Evolutionary conservation across 2,329 filamentous ascomycete species (phyloP), one percentile per base, ranked within the genome.

Genomic region (Stylonectria norvegica): DNA sequence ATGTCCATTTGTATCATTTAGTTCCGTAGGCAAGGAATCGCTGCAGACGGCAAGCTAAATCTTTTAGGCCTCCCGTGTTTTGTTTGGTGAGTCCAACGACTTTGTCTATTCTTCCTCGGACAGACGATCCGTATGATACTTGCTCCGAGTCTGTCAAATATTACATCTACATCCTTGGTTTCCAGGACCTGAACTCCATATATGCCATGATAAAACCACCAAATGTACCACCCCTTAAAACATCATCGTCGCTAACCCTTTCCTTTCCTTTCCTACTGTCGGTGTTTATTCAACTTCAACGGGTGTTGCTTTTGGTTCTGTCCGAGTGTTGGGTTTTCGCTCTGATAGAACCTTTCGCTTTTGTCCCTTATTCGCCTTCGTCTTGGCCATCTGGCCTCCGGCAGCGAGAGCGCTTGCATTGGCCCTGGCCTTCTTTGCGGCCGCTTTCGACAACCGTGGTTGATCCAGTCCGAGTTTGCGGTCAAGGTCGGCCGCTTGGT

Each of bases 401-500:
- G 73, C 73, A n/a, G 67, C 73, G 34, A 73, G 50, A 1, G 73
- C 73, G 23, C 63, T 69, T 16, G 61, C 52, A 33, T 66, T 67
- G 19, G 52, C 45, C 41, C 52, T 56, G 15, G 55, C 57, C 50
- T 56, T 59, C 34, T 57, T 63, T 4, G 55, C 49, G n/a, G 52
- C 50, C 17, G 63, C 64, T 50, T 62, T 63, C 29, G 59, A 61
- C 12, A 64, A 49, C 15, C 32, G 66, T 34, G 77, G 73, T 7
- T 72, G 69, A 41, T 77, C 73, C 39, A 88, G 70, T 12, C 76
- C 79, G 11, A 88, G 66, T 20, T 73, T 69, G 38, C 72, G 61
- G 57, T 96, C 90, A 4, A 83, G 71, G 5, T 78, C 75, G 31
- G 70, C 71, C 1, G 90, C 90, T 44, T 71, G 65, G 20, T 79